Evolutionary conservation across 2,329 filamentous ascomycete genomes (phyloP), one percentile per base, ranked within the genome.

Genomic region (Coniochaeta pulveracea): DNA sequence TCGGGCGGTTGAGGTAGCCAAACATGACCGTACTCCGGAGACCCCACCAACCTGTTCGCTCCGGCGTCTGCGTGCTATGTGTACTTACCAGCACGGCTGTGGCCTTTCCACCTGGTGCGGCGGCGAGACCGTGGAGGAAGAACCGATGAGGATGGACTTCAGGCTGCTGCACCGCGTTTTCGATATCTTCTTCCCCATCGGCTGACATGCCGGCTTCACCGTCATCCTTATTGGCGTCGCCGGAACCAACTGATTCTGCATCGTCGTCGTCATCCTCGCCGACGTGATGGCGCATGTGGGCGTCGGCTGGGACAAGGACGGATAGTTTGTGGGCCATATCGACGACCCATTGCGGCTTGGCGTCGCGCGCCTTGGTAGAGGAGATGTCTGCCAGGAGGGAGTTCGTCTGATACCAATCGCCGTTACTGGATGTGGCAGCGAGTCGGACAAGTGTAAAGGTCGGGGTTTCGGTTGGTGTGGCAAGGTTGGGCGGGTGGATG

Each of bases 361-460:
- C 24, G 9, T 19, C 17, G 10, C 37, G 36, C 50, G 8, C 22
- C 18, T 30, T 27, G 23, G 10, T 4, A 19, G 18, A 36, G 55
- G 1, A 54, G 28, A 43, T 40, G 3, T 36, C 37, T 1, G 47
- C 40, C 0, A 49, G 34, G 10, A 56, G 48, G 2, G 61, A 44
- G 40, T 69, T 74, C 11, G 62, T 66, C 37, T 73, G 61, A 39
- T 63, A 69, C 70, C 70, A 76, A 41, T 63, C 57, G 10, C 53
- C 46, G 40, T 68, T 72, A 3, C 56, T 60, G 4, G 60, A 51
- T 0, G 68, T 72, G 7, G 64, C 70, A 1, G 69, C 69, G 21
- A 67, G 52, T 12, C 72, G 64, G 19, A 67, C 58, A 8, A 72
- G 55, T 0, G 69, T 66, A 46, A 72, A 76, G 5, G 57, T 48